Percentiles rank a stretch among this genome's conserved stretches.
phyloP scores from a whole-genome alignment of 2,329 filamentous ascomycete genomes.

The Pseudocercospora cruenta region DNA sequence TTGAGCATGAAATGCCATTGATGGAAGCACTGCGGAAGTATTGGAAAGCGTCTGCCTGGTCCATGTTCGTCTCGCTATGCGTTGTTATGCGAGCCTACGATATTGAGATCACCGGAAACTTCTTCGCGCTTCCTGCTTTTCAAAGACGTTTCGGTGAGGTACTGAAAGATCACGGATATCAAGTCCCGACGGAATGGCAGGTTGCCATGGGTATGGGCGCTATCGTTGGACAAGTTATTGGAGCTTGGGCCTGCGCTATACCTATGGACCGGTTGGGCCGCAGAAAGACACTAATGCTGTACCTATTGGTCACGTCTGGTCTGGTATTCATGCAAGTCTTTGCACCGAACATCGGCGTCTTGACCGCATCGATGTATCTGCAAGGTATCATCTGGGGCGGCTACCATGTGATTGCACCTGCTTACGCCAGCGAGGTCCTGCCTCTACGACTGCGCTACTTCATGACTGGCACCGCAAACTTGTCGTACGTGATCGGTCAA shows the following conservation, averaged over 20 bases:
- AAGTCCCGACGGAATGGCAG: background rate
- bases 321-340: background rate
- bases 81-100: background rate
- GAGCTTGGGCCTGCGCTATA: background rate
- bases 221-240: background rate
- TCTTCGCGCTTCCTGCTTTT: background rate
- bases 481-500: slow-evolving; percentile 65
- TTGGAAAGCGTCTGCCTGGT: background rate
- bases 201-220: background rate
- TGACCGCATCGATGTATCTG: background rate
- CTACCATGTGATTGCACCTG: background rate
- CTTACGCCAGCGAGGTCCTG: slow-evolving; percentile 69
- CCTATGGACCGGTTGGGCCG: background rate
- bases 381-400: background rate
- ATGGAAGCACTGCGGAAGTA: background rate
- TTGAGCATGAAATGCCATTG: background rate
- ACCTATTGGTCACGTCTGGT: background rate
- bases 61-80: background rate
- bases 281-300: background rate
- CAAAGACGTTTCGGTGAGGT: background rate
- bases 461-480: slow-evolving; percentile 62
- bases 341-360: background rate
- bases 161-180: background rate
- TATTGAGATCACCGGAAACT: background rate
- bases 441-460: slow-evolving; percentile 63